These are phyloP conservation scores for Thelonectria blattea DNA, from an alignment of 2,329 filamentous ascomycete genomes.

Conservation along the genomic window DNA sequence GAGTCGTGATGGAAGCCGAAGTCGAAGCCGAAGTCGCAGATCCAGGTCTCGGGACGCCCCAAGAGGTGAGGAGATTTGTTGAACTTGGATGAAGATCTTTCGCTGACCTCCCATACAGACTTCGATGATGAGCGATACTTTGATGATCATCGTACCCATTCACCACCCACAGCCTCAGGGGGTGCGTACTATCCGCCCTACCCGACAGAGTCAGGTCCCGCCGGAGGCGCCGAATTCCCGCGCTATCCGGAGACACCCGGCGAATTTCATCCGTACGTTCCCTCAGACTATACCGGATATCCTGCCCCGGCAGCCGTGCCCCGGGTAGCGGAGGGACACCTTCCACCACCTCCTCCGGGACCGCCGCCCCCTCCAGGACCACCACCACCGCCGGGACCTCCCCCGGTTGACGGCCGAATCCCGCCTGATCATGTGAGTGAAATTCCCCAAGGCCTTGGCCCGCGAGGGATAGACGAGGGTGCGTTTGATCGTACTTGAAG, in stretches of 20 bases:
- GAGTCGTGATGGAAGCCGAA: slow-evolving; percentile 18
- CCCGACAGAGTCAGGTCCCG: slow-evolving; percentile 39
- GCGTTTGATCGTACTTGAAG: slow-evolving; percentile 43
- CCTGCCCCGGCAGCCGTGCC: slow-evolving; percentile 44
- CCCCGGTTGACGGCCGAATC: slow-evolving; percentile 41
- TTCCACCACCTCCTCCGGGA: slow-evolving; percentile 21
- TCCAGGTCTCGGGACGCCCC: slow-evolving; percentile 33
- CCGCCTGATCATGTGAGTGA: slow-evolving; percentile 54
- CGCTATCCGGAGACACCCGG: slow-evolving; percentile 44
- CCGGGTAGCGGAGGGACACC: slow-evolving; percentile 11
- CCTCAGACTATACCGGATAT: slow-evolving; percentile 51
- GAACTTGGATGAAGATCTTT: slow-evolving; percentile 4
- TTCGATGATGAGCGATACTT: slow-evolving; percentile 46
- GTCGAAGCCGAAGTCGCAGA: slow-evolving; percentile 43
- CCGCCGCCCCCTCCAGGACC: slow-evolving; percentile 46
- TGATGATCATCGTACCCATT: slow-evolving; percentile 48
- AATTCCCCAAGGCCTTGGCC: slow-evolving; percentile 39
- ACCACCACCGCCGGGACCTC: slow-evolving; percentile 43
- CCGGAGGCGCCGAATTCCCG: slow-evolving; percentile 41
- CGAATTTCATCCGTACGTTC: slow-evolving; percentile 50
- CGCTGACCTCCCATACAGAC: slow-evolving; percentile 26
- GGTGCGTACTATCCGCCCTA: slow-evolving; percentile 56
- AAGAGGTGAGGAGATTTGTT: slow-evolving; percentile 38
- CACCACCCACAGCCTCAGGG: slow-evolving; percentile 58
- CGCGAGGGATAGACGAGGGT: slow-evolving; percentile 44